phyloP scores from a whole-genome alignment of 495 filamentous ascomycete species.

The Podospora pseudoanserina region DNA sequence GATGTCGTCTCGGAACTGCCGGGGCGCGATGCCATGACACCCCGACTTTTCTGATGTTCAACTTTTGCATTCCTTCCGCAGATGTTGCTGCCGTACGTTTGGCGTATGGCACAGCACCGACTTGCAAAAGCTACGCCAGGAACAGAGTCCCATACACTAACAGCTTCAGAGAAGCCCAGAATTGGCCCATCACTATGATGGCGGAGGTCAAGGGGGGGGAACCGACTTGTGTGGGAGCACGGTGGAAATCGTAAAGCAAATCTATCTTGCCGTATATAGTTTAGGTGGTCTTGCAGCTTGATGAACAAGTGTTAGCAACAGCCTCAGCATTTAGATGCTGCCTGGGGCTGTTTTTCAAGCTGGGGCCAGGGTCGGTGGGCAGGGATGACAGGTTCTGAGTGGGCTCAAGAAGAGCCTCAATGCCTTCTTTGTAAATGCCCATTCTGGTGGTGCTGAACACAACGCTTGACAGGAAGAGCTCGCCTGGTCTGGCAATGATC shows the following conservation, averaged over 20 bases:
- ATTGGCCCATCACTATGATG: background rate
- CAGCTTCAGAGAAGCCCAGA: background rate
- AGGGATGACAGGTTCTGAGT: background rate
- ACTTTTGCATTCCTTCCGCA: background rate
- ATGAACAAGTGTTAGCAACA: conserved; percentile 26
- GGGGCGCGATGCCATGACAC: background rate
- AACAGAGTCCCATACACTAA: background rate
- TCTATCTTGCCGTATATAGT: conserved; percentile 35
- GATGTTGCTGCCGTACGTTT: background rate
- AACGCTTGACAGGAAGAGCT: background rate
- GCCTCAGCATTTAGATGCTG: conserved; percentile 3
- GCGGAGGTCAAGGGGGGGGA: background rate
- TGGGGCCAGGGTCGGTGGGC: background rate
- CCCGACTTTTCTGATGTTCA: background rate
- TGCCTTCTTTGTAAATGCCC: background rate
- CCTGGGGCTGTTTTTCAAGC: background rate
- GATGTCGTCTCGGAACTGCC: background rate
- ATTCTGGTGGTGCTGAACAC: background rate
- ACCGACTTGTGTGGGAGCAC: background rate
- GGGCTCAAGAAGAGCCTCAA: background rate
- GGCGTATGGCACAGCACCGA: background rate
- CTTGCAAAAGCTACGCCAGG: background rate
- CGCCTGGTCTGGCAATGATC: too few species aligned
- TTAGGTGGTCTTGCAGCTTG: conserved; percentile 15
- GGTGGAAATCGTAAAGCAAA: conserved; percentile 33